phyloP scores from a whole-genome alignment of 805 yeast species.

The Lipomyces sp. region DNA sequence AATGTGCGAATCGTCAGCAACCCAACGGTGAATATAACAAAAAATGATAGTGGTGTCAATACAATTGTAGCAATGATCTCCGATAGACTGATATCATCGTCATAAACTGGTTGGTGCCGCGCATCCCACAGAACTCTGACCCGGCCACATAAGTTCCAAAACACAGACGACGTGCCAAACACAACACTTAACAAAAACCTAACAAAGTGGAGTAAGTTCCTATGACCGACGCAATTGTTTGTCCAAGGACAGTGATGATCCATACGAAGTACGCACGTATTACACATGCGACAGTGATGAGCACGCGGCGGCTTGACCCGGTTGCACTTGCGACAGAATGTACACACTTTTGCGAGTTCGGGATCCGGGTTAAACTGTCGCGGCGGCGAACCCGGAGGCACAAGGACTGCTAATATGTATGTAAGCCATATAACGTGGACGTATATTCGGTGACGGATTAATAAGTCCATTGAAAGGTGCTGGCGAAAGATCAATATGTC shows the following conservation, averaged over 20 bases:
- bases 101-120: constrained; percentile 38
- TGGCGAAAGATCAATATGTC: constrained; percentile 60
- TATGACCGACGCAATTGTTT: constrained; percentile 82
- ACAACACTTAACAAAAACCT: constrained; percentile 73
- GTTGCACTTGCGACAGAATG: constrained; percentile 62
- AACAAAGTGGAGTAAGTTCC: constrained; percentile 77
- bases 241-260: constrained; percentile 98
- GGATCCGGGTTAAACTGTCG: constrained; percentile 49
- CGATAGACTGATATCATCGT: constrained; percentile 62
- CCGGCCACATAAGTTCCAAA: constrained; percentile 51
- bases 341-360: constrained; percentile 57
- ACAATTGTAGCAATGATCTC: constrained; percentile 63
- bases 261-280: constrained; percentile 79
- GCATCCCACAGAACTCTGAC: constrained; percentile 52
- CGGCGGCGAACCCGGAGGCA: constrained; percentile 73
- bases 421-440: constrained; percentile 71
- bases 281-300: constrained; percentile 79
- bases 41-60: constrained; percentile 57
- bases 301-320: constrained; percentile 77
- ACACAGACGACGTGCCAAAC: constrained; percentile 46
- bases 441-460: constrained; percentile 54
- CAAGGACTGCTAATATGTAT: constrained; percentile 68
- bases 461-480: constrained; percentile 50
- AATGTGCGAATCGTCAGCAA: constrained; percentile 67
- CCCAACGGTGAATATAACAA: constrained; percentile 65